These are phyloP conservation scores for Saccharomyces pastorianus DNA, from an alignment of 1,139 yeast genomes.

Conservation along the genomic window DNA sequence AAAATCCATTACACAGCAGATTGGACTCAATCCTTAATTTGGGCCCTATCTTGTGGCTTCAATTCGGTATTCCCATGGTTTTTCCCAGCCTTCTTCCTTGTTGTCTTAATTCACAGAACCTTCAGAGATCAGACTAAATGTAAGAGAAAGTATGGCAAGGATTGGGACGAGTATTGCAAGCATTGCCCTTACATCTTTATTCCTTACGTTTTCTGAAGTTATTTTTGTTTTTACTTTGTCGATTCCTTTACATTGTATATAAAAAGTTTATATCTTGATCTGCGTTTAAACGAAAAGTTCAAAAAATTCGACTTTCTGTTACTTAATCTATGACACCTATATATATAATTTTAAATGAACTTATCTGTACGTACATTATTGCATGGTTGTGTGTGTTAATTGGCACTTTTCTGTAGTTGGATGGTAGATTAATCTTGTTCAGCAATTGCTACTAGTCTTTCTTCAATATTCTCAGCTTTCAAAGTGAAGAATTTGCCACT, in stretches of 20 bases:
- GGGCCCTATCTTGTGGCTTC: constrained; percentile 91
- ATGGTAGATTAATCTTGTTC: constrained; percentile 64
- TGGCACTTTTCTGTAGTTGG: background rate
- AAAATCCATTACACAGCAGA: constrained; percentile 95
- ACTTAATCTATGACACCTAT: background rate
- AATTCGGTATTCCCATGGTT: constrained; percentile 90
- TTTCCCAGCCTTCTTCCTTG: constrained; percentile 82
- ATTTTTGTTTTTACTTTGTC: background rate
- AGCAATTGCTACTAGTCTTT: constrained; percentile 85
- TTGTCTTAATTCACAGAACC: constrained; percentile 83
- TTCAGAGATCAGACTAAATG: constrained; percentile 80
- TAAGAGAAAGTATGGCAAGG: constrained; percentile 78
- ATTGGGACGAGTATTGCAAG: constrained; percentile 80
- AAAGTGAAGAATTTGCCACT: constrained; percentile 58
- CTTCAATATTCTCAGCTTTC: constrained; percentile 83
- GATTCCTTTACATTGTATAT: background rate
- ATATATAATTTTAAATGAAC: background rate
- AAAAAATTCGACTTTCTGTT: background rate
- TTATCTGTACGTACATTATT: background rate
- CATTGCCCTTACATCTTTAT: constrained; percentile 89
- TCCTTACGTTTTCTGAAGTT: constrained; percentile 62
- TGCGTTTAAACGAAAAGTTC: background rate
- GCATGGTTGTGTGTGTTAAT: background rate
- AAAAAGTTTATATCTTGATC: background rate
- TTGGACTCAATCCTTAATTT: constrained; percentile 73